Evolutionary conservation across 192 early-diverging fungal genomes (phyloP).

Genomic region (Chytriomyces sp.): DNA sequence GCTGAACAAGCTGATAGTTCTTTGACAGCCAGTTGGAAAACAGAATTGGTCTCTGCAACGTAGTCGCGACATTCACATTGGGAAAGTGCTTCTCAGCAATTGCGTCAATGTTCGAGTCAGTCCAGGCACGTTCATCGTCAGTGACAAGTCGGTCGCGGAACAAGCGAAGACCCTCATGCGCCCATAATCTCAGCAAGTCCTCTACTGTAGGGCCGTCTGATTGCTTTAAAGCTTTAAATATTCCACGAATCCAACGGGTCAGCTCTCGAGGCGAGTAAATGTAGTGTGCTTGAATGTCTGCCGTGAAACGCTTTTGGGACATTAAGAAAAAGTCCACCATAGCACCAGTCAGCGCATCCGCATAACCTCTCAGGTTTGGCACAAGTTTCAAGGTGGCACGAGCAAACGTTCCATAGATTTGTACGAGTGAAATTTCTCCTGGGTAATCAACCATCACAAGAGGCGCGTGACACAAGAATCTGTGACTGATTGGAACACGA

Average conservation of each 20-base stretch:
- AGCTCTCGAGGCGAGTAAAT: conserved; percentile 99
- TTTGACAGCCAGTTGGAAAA: conserved; percentile 98
- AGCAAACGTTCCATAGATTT: conserved; percentile 95
- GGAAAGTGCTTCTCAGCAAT: conserved; percentile 91
- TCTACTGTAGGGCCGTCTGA: conserved; percentile 77
- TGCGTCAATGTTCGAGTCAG: conserved; percentile 81
- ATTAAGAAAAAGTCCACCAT: conserved; percentile 96
- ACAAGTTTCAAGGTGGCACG: conserved; percentile 93
- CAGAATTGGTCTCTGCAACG: conserved; percentile 87
- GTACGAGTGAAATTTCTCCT: conserved; percentile 84
- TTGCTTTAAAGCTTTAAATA: conserved; percentile 90
- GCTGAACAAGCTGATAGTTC: conserved; percentile 86
- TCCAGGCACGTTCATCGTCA: conserved; percentile 89
- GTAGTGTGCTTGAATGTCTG: conserved; percentile 98
- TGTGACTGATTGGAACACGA: conserved; percentile 90
- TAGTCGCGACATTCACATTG: conserved; percentile 67
- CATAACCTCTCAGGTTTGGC: conserved; percentile 86
- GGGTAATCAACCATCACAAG: conserved; percentile 99
- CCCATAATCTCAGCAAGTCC: conserved; percentile 94
- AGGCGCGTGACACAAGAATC: conserved; percentile 97
- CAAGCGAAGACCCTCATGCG: conserved; percentile 95
- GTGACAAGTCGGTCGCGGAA: conserved; percentile 98
- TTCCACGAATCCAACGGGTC: conserved; percentile 98
- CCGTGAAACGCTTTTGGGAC: conserved; percentile 92
- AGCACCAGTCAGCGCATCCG: conserved; percentile 87